These are phyloP conservation scores for Penicillium cinerascens DNA, from an alignment of 495 filamentous ascomycete genomes.

Conservation along the genomic window DNA sequence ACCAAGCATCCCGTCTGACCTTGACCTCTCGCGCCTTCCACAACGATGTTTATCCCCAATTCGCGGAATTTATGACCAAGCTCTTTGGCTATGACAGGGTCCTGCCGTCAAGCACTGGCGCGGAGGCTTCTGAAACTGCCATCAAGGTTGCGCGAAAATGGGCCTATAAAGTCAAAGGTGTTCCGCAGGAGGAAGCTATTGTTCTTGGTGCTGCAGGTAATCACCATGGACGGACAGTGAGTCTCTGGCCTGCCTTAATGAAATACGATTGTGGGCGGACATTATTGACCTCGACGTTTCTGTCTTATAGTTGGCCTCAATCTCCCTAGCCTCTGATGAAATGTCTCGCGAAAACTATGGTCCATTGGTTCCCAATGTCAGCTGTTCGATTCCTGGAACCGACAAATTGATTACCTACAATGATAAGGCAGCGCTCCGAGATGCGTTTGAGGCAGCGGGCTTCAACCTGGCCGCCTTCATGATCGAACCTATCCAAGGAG, in stretches of 20 bases:
- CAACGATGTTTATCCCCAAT: background rate
- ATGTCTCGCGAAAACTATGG: slow-evolving; percentile 97
- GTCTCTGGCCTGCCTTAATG: slow-evolving; percentile 19
- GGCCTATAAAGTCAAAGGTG: slow-evolving; percentile 81
- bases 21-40: background rate
- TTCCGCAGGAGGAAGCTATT: slow-evolving; percentile 76
- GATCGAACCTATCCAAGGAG: slow-evolving; percentile 96
- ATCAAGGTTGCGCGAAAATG: background rate
- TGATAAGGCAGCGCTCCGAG: slow-evolving; percentile 74
- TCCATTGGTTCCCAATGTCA: slow-evolving; percentile 85
- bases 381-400: slow-evolving; percentile 73
- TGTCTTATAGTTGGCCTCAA: slow-evolving; percentile 80
- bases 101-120: background rate
- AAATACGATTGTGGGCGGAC: background rate
- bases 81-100: background rate
- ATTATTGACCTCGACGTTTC: slow-evolving; percentile 7
- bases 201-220: slow-evolving; percentile 85
- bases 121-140: background rate
- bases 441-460: slow-evolving; percentile 75
- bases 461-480: slow-evolving; percentile 87
- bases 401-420: slow-evolving; percentile 79
- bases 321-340: slow-evolving; percentile 90
- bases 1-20: background rate
- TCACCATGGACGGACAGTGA: slow-evolving; percentile 92
- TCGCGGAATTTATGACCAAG: background rate